Conservation (phyloP, 2,329 filamentous ascomycete species). For the Epichloe sp. region DNA sequence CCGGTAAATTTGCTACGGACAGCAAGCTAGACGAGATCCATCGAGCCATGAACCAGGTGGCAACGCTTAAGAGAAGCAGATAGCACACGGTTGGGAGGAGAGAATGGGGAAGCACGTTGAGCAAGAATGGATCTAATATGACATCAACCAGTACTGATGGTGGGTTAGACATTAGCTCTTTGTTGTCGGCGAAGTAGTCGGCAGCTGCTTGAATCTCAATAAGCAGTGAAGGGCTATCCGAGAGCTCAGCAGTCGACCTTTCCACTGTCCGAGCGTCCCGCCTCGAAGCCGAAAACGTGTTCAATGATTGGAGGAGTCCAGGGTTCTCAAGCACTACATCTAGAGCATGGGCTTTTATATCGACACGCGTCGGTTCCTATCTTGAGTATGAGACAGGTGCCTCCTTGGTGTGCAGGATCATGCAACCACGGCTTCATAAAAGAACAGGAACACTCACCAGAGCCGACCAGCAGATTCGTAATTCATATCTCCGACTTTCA, state of each 20-base stretch:
- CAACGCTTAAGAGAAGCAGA: conserved; percentile 45
- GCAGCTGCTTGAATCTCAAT: conserved; percentile 65
- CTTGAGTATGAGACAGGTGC: background rate
- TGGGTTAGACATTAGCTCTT: conserved; percentile 59
- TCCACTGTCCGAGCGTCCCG: conserved; percentile 15
- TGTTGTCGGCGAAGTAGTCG: conserved; percentile 70
- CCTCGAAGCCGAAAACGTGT: conserved; percentile 42
- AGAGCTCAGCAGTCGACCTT: background rate
- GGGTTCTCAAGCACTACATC: conserved; percentile 47
- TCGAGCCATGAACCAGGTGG: conserved; percentile 30
- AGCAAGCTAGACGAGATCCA: conserved; percentile 17
- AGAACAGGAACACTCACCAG: conserved; percentile 47
- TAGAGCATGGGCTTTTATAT: conserved; percentile 51
- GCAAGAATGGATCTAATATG: conserved; percentile 75
- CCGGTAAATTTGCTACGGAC: conserved; percentile 13
- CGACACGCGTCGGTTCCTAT: conserved; percentile 78
- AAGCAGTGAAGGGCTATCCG: conserved; percentile 41
- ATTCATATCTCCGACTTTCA: conserved; percentile 72
- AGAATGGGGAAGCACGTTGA: conserved; percentile 68
- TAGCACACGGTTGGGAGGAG: conserved; percentile 60
- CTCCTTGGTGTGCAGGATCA: background rate
- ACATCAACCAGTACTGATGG: conserved; percentile 65
- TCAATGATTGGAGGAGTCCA: conserved; percentile 51
- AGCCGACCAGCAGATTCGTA: conserved; percentile 86
- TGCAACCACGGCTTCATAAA: background rate